phyloP scores from a whole-genome alignment of 768 basidiomycete genomes.

The Jaapia argillacea region DNA sequence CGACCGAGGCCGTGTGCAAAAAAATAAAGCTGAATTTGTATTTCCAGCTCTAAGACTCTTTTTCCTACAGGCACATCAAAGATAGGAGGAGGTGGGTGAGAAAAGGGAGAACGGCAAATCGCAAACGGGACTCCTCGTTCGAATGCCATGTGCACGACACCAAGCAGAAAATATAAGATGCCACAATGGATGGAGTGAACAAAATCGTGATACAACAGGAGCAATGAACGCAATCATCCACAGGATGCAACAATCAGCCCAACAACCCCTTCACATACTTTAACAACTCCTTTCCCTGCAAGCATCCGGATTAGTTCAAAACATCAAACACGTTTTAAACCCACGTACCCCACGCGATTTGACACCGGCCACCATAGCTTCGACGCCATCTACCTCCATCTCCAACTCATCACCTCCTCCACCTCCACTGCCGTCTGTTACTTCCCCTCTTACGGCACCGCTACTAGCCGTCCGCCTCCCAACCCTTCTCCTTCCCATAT shows the following conservation, averaged over 20 bases:
- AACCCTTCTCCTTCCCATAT: slow-evolving; percentile 30
- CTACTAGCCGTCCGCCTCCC: slow-evolving; percentile 27
- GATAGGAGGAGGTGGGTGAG: too few relatives aligned
- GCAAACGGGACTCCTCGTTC: too few relatives aligned
- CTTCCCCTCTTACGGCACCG: slow-evolving; percentile 1
- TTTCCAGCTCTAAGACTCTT: too few relatives aligned
- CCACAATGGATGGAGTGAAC: too few relatives aligned
- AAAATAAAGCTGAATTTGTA: not conserved
- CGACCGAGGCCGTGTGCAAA: not conserved
- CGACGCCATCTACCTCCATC: slow-evolving; percentile 37
- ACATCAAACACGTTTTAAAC: not conserved
- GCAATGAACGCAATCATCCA: not conserved
- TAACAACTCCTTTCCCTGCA: slow-evolving; percentile 59
- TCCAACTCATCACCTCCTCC: slow-evolving; percentile 15
- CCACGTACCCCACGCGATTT: slow-evolving; percentile 62
- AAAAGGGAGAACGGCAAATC: too few relatives aligned
- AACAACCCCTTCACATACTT: slow-evolving; percentile 63
- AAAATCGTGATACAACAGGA: too few relatives aligned
- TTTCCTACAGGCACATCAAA: too few relatives aligned
- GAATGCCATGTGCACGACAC: too few relatives aligned
- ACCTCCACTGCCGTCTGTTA: slow-evolving; percentile 6
- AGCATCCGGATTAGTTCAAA: slow-evolving; percentile 6
- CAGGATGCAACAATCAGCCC: slow-evolving; percentile 28
- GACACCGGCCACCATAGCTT: slow-evolving; percentile 69
- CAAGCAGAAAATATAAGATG: too few relatives aligned